phyloP scores from a whole-genome alignment of 1,284 basidiomycete genomes.

The Xanthoconium separans region DNA sequence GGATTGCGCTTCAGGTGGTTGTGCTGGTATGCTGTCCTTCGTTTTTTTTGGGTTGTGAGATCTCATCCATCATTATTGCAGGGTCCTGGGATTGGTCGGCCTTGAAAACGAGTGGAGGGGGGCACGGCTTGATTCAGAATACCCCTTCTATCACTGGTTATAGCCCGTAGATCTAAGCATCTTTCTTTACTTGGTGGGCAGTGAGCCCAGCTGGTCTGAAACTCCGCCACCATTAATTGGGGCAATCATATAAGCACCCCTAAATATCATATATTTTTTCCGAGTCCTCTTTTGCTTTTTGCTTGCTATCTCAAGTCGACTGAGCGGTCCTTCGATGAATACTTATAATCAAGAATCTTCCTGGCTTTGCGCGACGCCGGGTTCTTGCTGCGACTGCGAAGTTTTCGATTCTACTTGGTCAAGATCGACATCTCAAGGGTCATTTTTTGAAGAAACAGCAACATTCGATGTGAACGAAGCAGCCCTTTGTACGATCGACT shows the following conservation, averaged over 20 bases:
- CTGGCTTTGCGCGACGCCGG: slow-evolving; percentile 6
- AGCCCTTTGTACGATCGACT: neutral
- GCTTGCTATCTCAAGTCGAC: neutral
- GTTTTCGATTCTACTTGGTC: slow-evolving; percentile 12
- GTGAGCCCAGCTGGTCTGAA: neutral
- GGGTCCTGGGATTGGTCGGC: slow-evolving; percentile 55
- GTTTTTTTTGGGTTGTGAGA: neutral
- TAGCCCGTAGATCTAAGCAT: slow-evolving; percentile 13
- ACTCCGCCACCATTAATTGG: neutral
- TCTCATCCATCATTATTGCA: slow-evolving; percentile 7
- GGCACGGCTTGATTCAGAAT: slow-evolving; percentile 39
- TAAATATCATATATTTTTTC: neutral
- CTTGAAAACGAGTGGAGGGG: slow-evolving; percentile 46
- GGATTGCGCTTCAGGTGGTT: slow-evolving; percentile 46
- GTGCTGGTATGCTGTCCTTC: slow-evolving; percentile 34
- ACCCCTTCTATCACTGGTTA: slow-evolving; percentile 37
- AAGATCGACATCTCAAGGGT: slow-evolving; percentile 1
- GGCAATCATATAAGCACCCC: neutral
- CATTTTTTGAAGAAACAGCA: neutral
- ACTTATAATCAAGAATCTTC: slow-evolving; percentile 4
- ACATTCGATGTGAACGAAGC: neutral
- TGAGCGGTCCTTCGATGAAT: slow-evolving; percentile 8
- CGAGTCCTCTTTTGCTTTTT: neutral
- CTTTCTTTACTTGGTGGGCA: neutral
- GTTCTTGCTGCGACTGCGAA: slow-evolving; percentile 8